Percentiles rank a stretch among this genome's conserved stretches.
These are phyloP conservation scores for Biscogniauxia sp. DNA, from an alignment of 2,329 filamentous ascomycete species.

Conservation along the genomic window DNA sequence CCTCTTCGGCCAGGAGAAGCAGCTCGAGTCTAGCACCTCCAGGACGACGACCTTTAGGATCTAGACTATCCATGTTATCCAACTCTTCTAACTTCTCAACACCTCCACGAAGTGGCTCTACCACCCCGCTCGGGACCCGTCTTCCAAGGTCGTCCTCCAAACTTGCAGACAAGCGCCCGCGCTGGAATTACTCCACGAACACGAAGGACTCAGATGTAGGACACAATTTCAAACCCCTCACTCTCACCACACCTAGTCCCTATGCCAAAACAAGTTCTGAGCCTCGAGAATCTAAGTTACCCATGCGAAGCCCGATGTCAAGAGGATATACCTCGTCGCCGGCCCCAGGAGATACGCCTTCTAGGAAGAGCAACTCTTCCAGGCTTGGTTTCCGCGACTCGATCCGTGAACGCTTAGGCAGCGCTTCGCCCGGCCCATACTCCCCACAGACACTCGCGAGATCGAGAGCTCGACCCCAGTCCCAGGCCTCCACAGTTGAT, in stretches of 20 bases:
- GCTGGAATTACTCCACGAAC: slow-evolving; percentile 71
- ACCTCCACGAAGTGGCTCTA: slow-evolving; percentile 42
- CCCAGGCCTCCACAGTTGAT: slow-evolving; percentile 44
- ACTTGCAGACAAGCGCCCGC: slow-evolving; percentile 56
- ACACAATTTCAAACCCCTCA: slow-evolving; percentile 65
- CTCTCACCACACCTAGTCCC: slow-evolving; percentile 57
- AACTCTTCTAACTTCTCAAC: slow-evolving; percentile 31
- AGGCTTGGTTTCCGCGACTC: slow-evolving; percentile 56
- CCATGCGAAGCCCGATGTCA: slow-evolving; percentile 48
- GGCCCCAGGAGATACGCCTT: slow-evolving; percentile 43
- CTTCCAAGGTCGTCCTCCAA: slow-evolving; percentile 45
- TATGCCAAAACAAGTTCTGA: slow-evolving; percentile 48
- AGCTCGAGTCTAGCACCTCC: slow-evolving; percentile 46
- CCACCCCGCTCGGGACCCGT: slow-evolving; percentile 47
- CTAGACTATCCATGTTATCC: slow-evolving; percentile 46
- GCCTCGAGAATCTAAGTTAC: slow-evolving; percentile 46
- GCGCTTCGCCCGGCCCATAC: slow-evolving; percentile 49
- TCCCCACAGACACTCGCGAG: slow-evolving; percentile 45
- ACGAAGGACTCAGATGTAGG: slow-evolving; percentile 62
- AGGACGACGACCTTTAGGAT: slow-evolving; percentile 42
- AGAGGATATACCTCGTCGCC: slow-evolving; percentile 50
- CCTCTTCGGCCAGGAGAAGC: slow-evolving; percentile 40
- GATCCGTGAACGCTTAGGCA: slow-evolving; percentile 48
- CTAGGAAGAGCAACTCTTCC: slow-evolving; percentile 38
- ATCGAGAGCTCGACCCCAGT: slow-evolving; percentile 43